Base-by-base conservation (phyloP, 2,329 filamentous ascomycete genomes). In the Pseudocercospora fijiensis region DNA sequence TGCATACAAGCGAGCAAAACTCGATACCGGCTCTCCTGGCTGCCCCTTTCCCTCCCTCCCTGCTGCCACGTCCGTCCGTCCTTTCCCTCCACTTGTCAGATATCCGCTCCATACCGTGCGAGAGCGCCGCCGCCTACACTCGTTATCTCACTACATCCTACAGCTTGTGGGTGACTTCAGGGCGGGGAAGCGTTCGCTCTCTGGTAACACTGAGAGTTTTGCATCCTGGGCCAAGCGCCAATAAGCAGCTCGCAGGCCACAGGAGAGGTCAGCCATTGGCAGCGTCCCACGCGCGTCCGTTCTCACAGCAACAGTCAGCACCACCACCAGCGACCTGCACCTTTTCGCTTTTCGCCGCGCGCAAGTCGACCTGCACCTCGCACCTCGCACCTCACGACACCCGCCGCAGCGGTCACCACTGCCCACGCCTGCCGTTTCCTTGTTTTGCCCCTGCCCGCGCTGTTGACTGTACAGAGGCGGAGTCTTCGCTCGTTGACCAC, bases 281-380 rank as follows among this genome's bases (percentile, higher is more conserved):
- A 52, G 65, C 65, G 63, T 61, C 65, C 67, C 69, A 70, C 70
- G 69, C 71, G 71, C 64, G 64, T 64, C 57, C 70, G 70, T 71
- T 73, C 70, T 66, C 72, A 66, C 71, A 72, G 71, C 72, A 73
- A 74, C 71, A 71, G 61, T n/a, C n/a, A 8, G 20, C 47, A 60
- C 11, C 65, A 65, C 61, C 62, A 61, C 58, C 67, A 61, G 58
- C 65, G 57, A 59, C 67, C 61, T 60, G 49, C 59, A n/a, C n/a
- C n/a, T n/a, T n/a, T n/a, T n/a, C n/a, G n/a, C n/a, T n/a, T n/a
- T n/a, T n/a, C n/a, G n/a, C n/a, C n/a, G n/a, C n/a, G n/a, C n/a
- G n/a, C n/a, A n/a, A n/a, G n/a, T n/a, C n/a, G n/a, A n/a, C n/a
- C n/a, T n/a, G n/a, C n/a, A n/a, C n/a, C n/a, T n/a, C n/a, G n/a